Conservation (phyloP, 2,329 filamentous ascomycete species). For the Grosmannia serpens region DNA sequence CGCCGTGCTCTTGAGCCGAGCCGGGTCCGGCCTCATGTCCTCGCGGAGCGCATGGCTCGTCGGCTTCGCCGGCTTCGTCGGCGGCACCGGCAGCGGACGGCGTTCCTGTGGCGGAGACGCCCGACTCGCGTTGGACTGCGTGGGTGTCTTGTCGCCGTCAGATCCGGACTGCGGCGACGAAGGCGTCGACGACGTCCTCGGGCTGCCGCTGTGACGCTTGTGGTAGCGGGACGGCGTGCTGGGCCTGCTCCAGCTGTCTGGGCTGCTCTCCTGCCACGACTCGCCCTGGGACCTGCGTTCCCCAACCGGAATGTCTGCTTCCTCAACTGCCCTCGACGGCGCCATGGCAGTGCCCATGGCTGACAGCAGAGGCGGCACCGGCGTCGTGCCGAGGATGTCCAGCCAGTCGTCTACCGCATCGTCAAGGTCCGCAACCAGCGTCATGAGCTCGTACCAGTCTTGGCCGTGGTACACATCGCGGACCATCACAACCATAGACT, state of each 20-base stretch:
- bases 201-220: slow-evolving; percentile 8
- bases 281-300: slow-evolving; percentile 20
- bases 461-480: slow-evolving; percentile 44
- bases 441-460: slow-evolving; percentile 77
- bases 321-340: background rate
- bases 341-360: background rate
- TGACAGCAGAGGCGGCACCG: slow-evolving; percentile 17
- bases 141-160: background rate
- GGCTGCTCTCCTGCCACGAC: background rate
- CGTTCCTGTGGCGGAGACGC: background rate
- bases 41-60: slow-evolving; percentile 23
- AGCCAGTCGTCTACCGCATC: slow-evolving; percentile 79
- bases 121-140: background rate
- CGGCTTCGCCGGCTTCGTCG: slow-evolving; percentile 9
- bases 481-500: slow-evolving; percentile 78
- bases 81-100: background rate
- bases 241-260: background rate
- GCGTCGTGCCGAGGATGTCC: slow-evolving; percentile 55
- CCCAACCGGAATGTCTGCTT: slow-evolving; percentile 25
- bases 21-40: slow-evolving; percentile 25
- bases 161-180: background rate
- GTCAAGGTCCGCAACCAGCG: slow-evolving; percentile 64
- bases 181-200: background rate
- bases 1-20: slow-evolving; percentile 20
- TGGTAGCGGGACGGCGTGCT: slow-evolving; percentile 20